Evolutionary conservation across 345 rosid genomes (phyloP).

Genomic region (Raphanus raphanistrum): DNA sequence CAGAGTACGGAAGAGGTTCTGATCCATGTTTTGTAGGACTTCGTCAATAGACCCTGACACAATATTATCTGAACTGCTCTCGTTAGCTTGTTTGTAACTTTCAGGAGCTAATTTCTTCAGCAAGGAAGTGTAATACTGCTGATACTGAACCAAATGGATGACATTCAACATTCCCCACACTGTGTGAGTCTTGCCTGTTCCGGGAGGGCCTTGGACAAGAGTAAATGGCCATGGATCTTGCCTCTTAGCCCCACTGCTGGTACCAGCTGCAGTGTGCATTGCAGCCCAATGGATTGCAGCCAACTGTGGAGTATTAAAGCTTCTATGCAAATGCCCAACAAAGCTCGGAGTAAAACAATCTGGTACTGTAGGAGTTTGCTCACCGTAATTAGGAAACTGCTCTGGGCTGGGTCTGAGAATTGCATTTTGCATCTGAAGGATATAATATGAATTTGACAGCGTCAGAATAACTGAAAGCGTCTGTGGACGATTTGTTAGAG

Average conservation of each 20-base stretch:
- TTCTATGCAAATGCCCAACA: slow-evolving; percentile 68
- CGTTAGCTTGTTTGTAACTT: slow-evolving; percentile 84
- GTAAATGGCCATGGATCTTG: slow-evolving; percentile 99
- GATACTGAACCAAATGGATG: slow-evolving; percentile 98
- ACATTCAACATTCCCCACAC: slow-evolving; percentile 99
- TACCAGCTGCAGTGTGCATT: slow-evolving; percentile 98
- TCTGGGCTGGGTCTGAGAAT: slow-evolving; percentile 90
- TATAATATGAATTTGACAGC: slow-evolving; percentile 22
- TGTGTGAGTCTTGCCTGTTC: slow-evolving; percentile 99
- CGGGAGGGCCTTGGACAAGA: slow-evolving; percentile 99
- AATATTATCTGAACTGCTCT: slow-evolving; percentile 64
- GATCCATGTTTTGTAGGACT: slow-evolving; percentile 99
- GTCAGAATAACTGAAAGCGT: slow-evolving; percentile 25
- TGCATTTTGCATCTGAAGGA: slow-evolving; percentile 86
- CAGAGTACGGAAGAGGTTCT: slow-evolving; percentile 86
- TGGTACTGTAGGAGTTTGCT: slow-evolving; percentile 87
- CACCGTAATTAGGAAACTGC: slow-evolving; percentile 90
- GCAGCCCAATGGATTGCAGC: slow-evolving; percentile 99
- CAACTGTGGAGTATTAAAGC: slow-evolving; percentile 89
- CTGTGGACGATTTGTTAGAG: slow-evolving; percentile 7
- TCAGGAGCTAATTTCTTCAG: slow-evolving; percentile 97
- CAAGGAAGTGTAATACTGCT: slow-evolving; percentile 92
- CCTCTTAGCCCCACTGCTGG: slow-evolving; percentile 77
- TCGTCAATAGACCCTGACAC: slow-evolving; percentile 90
- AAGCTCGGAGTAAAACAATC: slow-evolving; percentile 94